A percentile compares a stretch with the other conserved stretches of the same genome.
Evolutionary conservation across 2,329 filamentous ascomycete genomes (phyloP).

Genomic region (Ceratocystis eucalypticola): DNA sequence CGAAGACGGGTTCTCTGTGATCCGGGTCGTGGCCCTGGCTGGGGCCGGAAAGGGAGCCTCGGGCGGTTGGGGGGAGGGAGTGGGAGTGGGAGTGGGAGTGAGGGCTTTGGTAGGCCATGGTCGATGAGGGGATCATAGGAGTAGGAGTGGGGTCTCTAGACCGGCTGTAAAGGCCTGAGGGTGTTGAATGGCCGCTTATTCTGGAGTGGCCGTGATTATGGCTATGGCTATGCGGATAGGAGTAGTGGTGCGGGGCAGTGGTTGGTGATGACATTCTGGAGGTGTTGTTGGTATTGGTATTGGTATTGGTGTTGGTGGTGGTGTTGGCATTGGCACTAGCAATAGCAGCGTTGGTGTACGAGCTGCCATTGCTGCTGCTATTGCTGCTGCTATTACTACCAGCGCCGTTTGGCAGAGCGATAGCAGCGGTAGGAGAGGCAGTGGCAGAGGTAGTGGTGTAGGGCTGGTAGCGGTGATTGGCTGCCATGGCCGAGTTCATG

Average conservation of each 20-base stretch:
- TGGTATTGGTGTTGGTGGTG: not conserved
- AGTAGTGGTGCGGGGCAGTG: constrained; percentile 20
- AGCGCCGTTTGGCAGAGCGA: constrained; percentile 4
- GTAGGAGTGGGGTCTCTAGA: not conserved
- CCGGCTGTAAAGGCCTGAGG: constrained; percentile 3
- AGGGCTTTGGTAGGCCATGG: not conserved
- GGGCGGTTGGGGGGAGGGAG: not conserved
- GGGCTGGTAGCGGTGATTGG: constrained; percentile 18
- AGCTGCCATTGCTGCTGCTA: constrained; percentile 2
- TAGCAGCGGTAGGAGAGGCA: not conserved
- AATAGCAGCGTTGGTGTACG: not conserved
- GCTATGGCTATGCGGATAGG: constrained; percentile 23
- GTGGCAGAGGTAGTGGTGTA: not conserved
- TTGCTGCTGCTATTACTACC: constrained; percentile 21
- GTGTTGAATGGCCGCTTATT: constrained; percentile 22
- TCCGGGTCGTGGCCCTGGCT: constrained; percentile 21
- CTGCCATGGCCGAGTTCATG: not conserved
- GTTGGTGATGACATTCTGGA: not conserved
- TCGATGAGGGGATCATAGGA: not conserved
- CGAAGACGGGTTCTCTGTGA: constrained; percentile 29
- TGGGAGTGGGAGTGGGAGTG: not conserved
- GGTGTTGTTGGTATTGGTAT: not conserved
- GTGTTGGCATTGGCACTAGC: not conserved
- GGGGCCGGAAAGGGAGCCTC: not conserved
- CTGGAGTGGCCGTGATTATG: constrained; percentile 22